Conservation (phyloP, 257 asterid species). For the Datura wrightii region DNA sequence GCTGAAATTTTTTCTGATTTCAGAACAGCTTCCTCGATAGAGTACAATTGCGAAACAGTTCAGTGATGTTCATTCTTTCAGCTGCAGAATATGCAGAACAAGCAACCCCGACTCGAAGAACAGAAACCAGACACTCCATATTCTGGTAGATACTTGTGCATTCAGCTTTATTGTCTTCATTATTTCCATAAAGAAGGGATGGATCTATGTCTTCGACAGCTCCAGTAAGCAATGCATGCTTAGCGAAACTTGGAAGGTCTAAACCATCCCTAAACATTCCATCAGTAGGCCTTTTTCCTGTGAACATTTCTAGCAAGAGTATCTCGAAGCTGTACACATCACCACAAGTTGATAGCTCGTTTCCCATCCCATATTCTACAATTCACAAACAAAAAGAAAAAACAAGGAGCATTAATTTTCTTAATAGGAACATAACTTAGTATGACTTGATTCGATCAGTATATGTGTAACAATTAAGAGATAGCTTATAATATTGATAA, state of each 20-base stretch:
- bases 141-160: constrained; percentile 2
- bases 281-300: constrained; percentile 48
- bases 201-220: constrained; percentile 40
- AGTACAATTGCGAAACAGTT: constrained; percentile 31
- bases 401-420: not conserved
- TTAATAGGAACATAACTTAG: not conserved
- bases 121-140: constrained; percentile 37
- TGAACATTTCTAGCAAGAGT: constrained; percentile 49
- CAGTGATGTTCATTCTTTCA: constrained; percentile 44
- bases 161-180: not conserved
- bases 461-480: too few species aligned
- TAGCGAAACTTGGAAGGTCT: constrained; percentile 34
- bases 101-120: constrained; percentile 44
- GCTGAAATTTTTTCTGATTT: not conserved
- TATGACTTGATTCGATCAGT: not conserved
- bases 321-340: constrained; percentile 51
- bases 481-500: too few species aligned
- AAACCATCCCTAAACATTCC: constrained; percentile 33
- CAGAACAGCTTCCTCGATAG: constrained; percentile 18
- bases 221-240: constrained; percentile 35
- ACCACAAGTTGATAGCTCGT: constrained; percentile 39
- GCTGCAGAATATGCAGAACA: constrained; percentile 40
- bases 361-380: constrained; percentile 40
- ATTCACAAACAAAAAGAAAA: not conserved
- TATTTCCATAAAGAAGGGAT: not conserved